Conservation (phyloP, 805 yeast genomes). For the Sungouiozyma ichnusensis region DNA sequence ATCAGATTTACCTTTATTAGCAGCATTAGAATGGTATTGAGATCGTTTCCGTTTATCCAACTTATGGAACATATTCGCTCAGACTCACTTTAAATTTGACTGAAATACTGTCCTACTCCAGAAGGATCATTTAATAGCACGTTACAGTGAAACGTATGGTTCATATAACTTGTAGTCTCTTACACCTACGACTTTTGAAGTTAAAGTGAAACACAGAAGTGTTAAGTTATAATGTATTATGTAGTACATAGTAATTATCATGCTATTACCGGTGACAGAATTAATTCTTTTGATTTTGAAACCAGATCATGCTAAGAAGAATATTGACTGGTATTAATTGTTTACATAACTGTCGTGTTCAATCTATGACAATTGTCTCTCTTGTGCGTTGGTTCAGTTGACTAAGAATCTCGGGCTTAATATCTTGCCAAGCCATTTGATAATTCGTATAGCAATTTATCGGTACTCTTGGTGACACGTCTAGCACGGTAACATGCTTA, state of each 20-base stretch:
- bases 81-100: too few relatives aligned
- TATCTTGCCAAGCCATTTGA: conserved; percentile 7
- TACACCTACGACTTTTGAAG: too few relatives aligned
- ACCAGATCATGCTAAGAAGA: too few relatives aligned
- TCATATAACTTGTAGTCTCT: neutral
- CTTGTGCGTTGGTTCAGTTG: conserved; percentile 5
- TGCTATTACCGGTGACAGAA: too few relatives aligned
- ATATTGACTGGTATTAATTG: too few relatives aligned
- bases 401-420: conserved; percentile 5
- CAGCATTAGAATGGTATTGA: neutral
- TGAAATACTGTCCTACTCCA: too few relatives aligned
- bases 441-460: conserved; percentile 12
- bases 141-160: neutral
- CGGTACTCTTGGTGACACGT: conserved; percentile 10
- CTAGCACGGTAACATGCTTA: conserved; percentile 13
- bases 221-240: too few relatives aligned
- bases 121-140: too few relatives aligned
- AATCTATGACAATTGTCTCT: neutral
- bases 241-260: too few relatives aligned
- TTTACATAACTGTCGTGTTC: too few relatives aligned
- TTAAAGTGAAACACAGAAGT: too few relatives aligned
- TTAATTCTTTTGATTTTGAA: too few relatives aligned
- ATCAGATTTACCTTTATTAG: conserved; percentile 1
- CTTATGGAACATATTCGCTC: neutral
- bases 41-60: neutral